These are phyloP conservation scores for Thelonectria blattea DNA, from an alignment of 2,329 filamentous ascomycete species.

Conservation along the genomic window DNA sequence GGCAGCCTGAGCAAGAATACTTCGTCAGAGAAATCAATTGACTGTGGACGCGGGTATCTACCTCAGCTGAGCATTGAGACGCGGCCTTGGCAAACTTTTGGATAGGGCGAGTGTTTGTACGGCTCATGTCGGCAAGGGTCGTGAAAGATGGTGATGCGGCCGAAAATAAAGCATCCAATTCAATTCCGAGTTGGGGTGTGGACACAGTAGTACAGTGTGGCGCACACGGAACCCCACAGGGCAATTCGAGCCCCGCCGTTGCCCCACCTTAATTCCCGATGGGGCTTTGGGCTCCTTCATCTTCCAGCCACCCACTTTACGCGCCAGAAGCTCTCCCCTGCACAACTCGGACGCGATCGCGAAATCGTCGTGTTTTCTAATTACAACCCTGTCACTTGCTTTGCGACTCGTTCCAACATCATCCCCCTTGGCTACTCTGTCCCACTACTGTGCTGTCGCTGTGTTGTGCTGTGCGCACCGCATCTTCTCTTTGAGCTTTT, in stretches of 20 bases:
- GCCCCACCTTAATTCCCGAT: neutral
- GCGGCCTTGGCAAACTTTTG: constrained; percentile 61
- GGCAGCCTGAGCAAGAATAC: constrained; percentile 66
- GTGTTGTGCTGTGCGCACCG: constrained; percentile 11
- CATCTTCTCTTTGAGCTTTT: neutral
- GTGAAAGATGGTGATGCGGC: neutral
- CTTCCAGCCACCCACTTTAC: constrained; percentile 40
- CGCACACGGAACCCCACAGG: neutral
- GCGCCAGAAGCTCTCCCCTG: constrained; percentile 25
- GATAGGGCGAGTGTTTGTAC: constrained; percentile 52
- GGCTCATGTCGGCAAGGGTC: constrained; percentile 31
- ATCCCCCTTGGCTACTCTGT: constrained; percentile 19
- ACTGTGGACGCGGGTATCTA: constrained; percentile 31
- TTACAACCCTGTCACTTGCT: constrained; percentile 1
- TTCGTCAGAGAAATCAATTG: constrained; percentile 5
- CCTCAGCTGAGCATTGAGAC: constrained; percentile 62
- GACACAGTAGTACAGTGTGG: neutral
- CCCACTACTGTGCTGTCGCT: constrained; percentile 16
- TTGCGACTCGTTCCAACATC: constrained; percentile 29
- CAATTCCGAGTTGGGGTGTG: neutral
- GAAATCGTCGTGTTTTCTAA: constrained; percentile 30
- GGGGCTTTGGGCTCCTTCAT: neutral
- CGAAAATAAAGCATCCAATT: neutral
- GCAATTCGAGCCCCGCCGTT: neutral
- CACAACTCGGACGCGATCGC: constrained; percentile 29